Conservation (phyloP, 2,329 filamentous ascomycete species). For the Microdochium trichocladiopsis region DNA sequence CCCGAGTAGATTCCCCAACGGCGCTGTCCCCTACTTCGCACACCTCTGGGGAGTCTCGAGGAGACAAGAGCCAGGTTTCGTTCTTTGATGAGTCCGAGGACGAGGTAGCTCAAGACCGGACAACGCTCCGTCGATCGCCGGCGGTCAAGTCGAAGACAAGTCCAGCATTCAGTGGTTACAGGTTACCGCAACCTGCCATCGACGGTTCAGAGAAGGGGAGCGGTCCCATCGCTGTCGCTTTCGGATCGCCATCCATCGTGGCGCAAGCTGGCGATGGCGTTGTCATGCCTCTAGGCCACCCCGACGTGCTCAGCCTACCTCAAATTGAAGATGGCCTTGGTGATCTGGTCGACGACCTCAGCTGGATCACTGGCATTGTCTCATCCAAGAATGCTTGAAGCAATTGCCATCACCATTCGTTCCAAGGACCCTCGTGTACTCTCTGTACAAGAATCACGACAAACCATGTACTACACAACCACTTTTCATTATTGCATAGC, state of each 20-base stretch:
- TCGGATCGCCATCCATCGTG: constrained; percentile 11
- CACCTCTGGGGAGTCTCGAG: constrained; percentile 13
- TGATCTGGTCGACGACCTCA: constrained; percentile 28
- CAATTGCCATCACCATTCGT: neutral
- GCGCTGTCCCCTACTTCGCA: constrained; percentile 22
- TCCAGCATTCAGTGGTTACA: constrained; percentile 25
- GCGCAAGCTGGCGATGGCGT: constrained; percentile 6
- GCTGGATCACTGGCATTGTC: constrained; percentile 40
- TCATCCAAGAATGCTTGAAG: constrained; percentile 16
- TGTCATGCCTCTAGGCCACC: neutral
- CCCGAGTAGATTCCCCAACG: constrained; percentile 6
- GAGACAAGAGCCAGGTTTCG: constrained; percentile 24
- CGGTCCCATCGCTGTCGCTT: neutral
- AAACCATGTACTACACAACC: neutral
- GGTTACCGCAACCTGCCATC: constrained; percentile 25
- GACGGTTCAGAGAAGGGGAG: constrained; percentile 10
- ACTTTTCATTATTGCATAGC: neutral
- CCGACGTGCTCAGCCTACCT: constrained; percentile 6
- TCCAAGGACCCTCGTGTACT: neutral
- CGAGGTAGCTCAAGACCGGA: constrained; percentile 22
- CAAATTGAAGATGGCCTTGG: constrained; percentile 14
- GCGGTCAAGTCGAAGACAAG: constrained; percentile 9
- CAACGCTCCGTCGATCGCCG: constrained; percentile 22
- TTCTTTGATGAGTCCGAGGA: constrained; percentile 35
- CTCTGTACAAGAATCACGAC: neutral